Conservation (phyloP, 208 protist species). For the Strigomonas galati region DNA sequence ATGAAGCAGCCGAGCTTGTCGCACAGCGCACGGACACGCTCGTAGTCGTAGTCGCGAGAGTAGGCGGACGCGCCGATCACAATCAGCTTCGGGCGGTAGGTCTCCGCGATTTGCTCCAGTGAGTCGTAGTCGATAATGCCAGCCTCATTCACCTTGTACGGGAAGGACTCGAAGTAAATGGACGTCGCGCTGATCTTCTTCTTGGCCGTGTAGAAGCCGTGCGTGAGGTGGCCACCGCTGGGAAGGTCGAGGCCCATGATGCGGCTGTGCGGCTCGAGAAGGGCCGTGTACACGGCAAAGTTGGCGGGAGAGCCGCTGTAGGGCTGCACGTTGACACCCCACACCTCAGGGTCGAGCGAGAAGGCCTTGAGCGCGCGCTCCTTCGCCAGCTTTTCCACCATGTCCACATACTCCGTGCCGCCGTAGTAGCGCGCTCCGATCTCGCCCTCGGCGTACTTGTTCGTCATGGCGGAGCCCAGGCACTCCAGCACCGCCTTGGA, state of each 20-base stretch:
- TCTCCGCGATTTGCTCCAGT: constrained; percentile 75
- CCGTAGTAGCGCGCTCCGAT: constrained; percentile 97
- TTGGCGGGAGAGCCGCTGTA: constrained; percentile 99
- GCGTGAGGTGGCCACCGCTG: constrained; percentile 93
- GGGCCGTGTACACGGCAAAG: constrained; percentile 96
- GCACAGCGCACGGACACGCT: constrained; percentile 75
- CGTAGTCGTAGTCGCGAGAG: constrained; percentile 97
- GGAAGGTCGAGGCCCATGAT: constrained; percentile 97
- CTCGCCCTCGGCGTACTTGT: constrained; percentile 99
- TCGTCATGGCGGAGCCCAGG: constrained; percentile 97
- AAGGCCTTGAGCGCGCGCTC: constrained; percentile 94
- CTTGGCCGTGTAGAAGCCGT: constrained; percentile 96
- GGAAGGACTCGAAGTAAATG: constrained; percentile 98
- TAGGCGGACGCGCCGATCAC: constrained; percentile 97
- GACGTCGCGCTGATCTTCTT: constrained; percentile 97
- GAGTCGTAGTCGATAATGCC: constrained; percentile 97
- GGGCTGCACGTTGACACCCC: constrained; percentile 99
- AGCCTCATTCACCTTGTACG: constrained; percentile 92
- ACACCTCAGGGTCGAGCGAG: constrained; percentile 89
- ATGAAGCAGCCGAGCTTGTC: constrained; percentile 90
- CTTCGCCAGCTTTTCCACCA: constrained; percentile 93
- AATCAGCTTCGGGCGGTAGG: constrained; percentile 96
- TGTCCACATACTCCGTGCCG: constrained; percentile 97
- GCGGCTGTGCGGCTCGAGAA: constrained; percentile 96
- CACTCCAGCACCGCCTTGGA: constrained; percentile 97